A percentile compares a stretch with the other conserved stretches of the same genome.
Conservation (phyloP, 2,329 filamentous ascomycete species). For the Pseudocercospora fijiensis region DNA sequence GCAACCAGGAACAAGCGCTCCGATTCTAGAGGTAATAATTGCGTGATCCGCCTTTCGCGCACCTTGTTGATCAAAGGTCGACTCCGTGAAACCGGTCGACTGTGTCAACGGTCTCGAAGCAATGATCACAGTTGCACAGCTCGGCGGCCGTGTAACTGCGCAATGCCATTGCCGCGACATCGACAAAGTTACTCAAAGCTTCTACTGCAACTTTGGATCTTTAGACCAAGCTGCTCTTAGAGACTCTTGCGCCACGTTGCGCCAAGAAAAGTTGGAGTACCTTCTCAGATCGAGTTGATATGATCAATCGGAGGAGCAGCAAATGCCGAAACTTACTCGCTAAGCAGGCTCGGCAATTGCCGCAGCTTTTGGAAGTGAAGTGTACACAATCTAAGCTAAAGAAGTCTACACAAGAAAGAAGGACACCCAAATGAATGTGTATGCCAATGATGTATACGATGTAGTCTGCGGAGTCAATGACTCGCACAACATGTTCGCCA, state of each 20-base stretch:
- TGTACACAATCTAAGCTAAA: too few relatives aligned
- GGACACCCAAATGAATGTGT: too few relatives aligned
- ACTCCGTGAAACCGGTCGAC: not conserved
- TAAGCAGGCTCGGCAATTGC: too few relatives aligned
- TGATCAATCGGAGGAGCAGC: not conserved
- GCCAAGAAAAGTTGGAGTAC: not conserved
- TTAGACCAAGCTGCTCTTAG: not conserved
- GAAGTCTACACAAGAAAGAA: too few relatives aligned
- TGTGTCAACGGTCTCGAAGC: not conserved
- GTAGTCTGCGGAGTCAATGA: too few relatives aligned
- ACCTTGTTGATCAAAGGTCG: not conserved
- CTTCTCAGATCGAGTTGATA: not conserved
- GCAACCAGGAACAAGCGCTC: not conserved
- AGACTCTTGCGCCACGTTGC: not conserved
- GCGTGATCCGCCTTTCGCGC: not conserved
- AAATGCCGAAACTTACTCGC: too few relatives aligned
- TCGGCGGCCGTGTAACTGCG: not conserved
- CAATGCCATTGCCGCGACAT: not conserved
- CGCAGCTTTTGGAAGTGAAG: too few relatives aligned
- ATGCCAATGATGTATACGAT: too few relatives aligned
- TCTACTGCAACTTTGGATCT: not conserved
- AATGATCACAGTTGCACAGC: not conserved
- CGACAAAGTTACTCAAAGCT: not conserved
- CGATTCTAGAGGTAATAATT: not conserved
- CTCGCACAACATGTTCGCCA: too few relatives aligned